Base-by-base conservation (phyloP, 129 eudicot genomes). In the Flaveria trinervia region DNA sequence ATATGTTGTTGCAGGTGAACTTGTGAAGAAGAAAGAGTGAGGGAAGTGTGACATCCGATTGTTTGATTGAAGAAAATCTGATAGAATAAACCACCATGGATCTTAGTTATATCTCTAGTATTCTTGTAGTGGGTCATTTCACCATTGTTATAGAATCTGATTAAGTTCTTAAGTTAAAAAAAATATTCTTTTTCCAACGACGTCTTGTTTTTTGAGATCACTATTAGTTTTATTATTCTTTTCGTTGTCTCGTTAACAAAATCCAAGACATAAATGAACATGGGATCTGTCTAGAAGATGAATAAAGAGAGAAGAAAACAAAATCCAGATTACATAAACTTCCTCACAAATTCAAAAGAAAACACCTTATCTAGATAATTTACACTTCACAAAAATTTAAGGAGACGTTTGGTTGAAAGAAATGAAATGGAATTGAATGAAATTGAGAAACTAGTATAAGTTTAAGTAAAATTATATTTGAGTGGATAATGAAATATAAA, bases 11-110 rank as follows among this genome's bases (percentile, higher is more conserved):
- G 77, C 83, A 85, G 74, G 76, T 78, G 82, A 77, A 41, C 36
- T 85, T 17, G 46, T 43, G 69, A 77, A 49, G 75, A 67, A 73
- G 79, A 65, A 67, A 56, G 79, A 73, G 70, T 67, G 75, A 80
- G 70, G 30, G 17, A 5, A 3, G 30, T 20, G 28, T 65, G 79
- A 67, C 43, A 14, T 65, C 15, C 26, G 30, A 54, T 65, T 41
- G 39, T 26, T 41, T 7, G 73, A 79, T 71, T 49, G 7, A 72
- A 39, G 74, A 79, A 79, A 26, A n/a, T 72, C 14, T 5, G 59
- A 50, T 51, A 22, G 79, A 80, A 80, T 73, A 80, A 80, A 25
- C n/a, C 4, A 30, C 61, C 36, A 54, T 80, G 30, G 20, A 80
- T 66, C 22, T 55, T 75, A 75, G 50, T 46, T 72, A 79, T 20